Base-by-base conservation (phyloP, 1,284 basidiomycete species). In the Retiboletus fuscus region DNA sequence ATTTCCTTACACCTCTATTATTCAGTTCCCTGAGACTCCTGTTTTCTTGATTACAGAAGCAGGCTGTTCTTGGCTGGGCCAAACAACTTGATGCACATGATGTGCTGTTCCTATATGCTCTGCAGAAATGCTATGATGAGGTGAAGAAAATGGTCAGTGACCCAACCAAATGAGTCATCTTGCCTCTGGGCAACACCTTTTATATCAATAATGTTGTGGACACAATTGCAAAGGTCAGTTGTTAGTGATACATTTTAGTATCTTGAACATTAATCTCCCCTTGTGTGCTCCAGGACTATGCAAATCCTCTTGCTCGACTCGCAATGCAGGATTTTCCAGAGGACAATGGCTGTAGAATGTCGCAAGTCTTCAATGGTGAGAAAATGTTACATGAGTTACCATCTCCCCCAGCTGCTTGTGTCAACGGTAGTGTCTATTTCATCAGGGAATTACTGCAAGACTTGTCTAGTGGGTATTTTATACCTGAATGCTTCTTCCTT, bases 271-370 rank as follows among this genome's bases (percentile, higher is more conserved):
- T 8, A 34, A 34, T 34, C 34, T 34, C 8, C 4, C 34, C 34
- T 34, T 34, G 34, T 34, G 34, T 34, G 34, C 34, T 34, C 34
- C 34, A 82, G 81, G 79, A 81, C 60, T 78, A 76, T 67, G 60
- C 81, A 20, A 80, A 80, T 64, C 79, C 78, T 18, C 55, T 78
- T 3, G 79, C 73, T 5, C 55, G 72, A 15, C 61, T 64, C 30
- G 43, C 69, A 10, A 79, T 81, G 79, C 61, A 70, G 34, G 72
- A 76, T 49, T 82, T 77, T 68, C 79, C 79, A 2, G 71, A 77
- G 57, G 75, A 79, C 68, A 66, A 63, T 20, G 69, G 64, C 7
- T 47, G 58, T 3, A 12, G 58, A 11, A 76, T 80, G 75, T 75
- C 75, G 2, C 64, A 82, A 64, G 72, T 77, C 2, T 74, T 69